Percentiles rank a stretch among this genome's conserved stretches.
phyloP scores from a whole-genome alignment of 345 rosid species.

The Ricinus communis region DNA sequence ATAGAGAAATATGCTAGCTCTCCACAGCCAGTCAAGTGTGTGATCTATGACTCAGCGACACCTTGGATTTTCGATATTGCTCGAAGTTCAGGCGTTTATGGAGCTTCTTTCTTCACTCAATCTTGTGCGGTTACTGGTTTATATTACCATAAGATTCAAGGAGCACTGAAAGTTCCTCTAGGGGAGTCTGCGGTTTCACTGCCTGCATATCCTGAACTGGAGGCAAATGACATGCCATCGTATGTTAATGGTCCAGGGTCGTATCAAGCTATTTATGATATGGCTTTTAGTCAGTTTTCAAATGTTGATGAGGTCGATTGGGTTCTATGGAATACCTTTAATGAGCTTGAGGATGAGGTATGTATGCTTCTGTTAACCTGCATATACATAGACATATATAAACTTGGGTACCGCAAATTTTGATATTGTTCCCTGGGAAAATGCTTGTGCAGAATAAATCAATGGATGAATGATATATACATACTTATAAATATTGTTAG shows the following conservation, averaged over 20 bases:
- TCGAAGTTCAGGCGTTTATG: slow-evolving; percentile 28
- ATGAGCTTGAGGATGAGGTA: slow-evolving; percentile 21
- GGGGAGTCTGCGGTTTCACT: neutral
- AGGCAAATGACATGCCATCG: slow-evolving; percentile 13
- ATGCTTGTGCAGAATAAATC: no score
- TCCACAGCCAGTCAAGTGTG: slow-evolving; percentile 17
- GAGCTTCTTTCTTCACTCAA: slow-evolving; percentile 49
- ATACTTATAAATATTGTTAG: no score
- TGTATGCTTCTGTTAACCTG: slow-evolving; percentile 2
- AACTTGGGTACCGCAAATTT: no score
- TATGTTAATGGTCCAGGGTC: neutral
- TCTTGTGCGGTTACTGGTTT: slow-evolving; percentile 39
- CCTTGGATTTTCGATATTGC: slow-evolving; percentile 59
- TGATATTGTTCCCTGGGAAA: no score
- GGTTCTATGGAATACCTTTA: slow-evolving; percentile 20
- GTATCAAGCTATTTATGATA: slow-evolving; percentile 7
- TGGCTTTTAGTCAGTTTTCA: slow-evolving; percentile 13
- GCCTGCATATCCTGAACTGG: slow-evolving; percentile 8
- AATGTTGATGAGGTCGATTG: slow-evolving; percentile 14
- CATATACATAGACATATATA: no score
- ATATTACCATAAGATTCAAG: slow-evolving; percentile 40
- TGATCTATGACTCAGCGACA: slow-evolving; percentile 45
- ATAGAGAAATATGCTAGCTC: slow-evolving; percentile 3
- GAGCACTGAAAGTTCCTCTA: neutral
- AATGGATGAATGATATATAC: no score